A percentile compares a stretch with the other conserved stretches of the same genome.
These are phyloP conservation scores for Pistacia integerrima DNA, from an alignment of 345 rosid genomes.

Conservation along the genomic window DNA sequence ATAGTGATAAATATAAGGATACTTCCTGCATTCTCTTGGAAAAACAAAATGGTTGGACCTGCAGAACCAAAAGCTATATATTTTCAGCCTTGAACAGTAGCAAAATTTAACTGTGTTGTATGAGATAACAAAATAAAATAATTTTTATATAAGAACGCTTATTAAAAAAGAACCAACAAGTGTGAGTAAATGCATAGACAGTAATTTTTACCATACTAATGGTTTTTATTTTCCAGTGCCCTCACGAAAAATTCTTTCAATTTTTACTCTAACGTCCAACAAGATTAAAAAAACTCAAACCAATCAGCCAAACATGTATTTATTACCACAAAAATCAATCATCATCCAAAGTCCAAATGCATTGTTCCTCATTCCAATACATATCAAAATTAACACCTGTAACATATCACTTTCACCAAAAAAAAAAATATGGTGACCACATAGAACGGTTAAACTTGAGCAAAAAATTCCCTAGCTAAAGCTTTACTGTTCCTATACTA, in stretches of 20 bases:
- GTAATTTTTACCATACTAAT: background rate
- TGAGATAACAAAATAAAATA: background rate
- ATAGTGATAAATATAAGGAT: constrained; percentile 47
- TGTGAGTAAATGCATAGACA: background rate
- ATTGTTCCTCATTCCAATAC: background rate
- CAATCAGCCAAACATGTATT: background rate
- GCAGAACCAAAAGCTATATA: constrained; percentile 34
- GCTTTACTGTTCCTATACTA: background rate
- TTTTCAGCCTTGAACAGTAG: constrained; percentile 12
- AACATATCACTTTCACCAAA: background rate
- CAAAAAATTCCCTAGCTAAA: background rate
- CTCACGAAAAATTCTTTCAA: background rate
- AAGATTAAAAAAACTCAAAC: background rate
- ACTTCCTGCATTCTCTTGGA: constrained; percentile 99
- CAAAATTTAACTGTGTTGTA: background rate
- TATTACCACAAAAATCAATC: background rate
- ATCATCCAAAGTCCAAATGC: background rate
- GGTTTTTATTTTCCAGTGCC: background rate
- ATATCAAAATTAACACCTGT: background rate
- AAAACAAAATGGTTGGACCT: constrained; percentile 97
- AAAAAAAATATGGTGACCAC: background rate
- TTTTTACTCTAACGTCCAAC: background rate
- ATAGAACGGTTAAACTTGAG: background rate
- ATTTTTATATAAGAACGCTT: background rate
- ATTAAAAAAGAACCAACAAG: background rate